phyloP scores from a whole-genome alignment of 2,329 filamentous ascomycete genomes.

The Diaporthe caulivora region DNA sequence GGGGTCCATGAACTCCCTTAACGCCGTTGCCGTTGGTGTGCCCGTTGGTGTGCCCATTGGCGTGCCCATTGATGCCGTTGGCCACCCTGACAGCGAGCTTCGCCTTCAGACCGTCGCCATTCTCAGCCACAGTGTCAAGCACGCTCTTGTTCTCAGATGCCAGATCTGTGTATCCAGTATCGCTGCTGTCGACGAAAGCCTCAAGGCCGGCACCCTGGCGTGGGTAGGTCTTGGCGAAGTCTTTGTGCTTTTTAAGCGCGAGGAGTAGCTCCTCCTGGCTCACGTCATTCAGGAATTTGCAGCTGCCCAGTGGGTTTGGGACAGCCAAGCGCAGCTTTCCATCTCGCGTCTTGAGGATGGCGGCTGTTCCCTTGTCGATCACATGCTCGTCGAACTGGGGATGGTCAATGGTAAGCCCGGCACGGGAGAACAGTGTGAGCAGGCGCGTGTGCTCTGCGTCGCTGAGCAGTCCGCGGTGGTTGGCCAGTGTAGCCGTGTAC shows the following conservation, averaged over 20 bases:
- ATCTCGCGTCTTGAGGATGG: conserved; percentile 79
- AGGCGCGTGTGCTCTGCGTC: conserved; percentile 72
- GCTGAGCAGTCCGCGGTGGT: conserved; percentile 70
- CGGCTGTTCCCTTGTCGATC: conserved; percentile 74
- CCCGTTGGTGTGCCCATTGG: conserved; percentile 11
- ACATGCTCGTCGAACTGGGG: conserved; percentile 74
- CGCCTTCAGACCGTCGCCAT: conserved; percentile 51
- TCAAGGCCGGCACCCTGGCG: conserved; percentile 75
- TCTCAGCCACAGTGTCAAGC: conserved; percentile 53
- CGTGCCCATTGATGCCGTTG: conserved; percentile 42
- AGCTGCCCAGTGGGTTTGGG: conserved; percentile 75
- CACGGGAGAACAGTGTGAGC: conserved; percentile 76
- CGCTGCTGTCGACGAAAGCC: conserved; percentile 76
- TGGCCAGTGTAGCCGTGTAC: conserved; percentile 77
- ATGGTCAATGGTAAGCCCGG: conserved; percentile 79
- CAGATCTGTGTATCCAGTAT: conserved; percentile 70
- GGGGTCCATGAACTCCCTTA: conserved; percentile 9
- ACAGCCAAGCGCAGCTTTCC: conserved; percentile 77
- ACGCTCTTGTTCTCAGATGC: conserved; percentile 54
- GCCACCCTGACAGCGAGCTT: conserved; percentile 52
- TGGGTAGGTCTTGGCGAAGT: conserved; percentile 71
- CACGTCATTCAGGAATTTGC: conserved; percentile 78
- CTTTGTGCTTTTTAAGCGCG: conserved; percentile 73
- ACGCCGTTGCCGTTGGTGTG: conserved; percentile 14
- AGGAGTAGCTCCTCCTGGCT: conserved; percentile 70